Conservation (phyloP, 2,329 filamentous ascomycete genomes). For the Fusarium euwallaceae region DNA sequence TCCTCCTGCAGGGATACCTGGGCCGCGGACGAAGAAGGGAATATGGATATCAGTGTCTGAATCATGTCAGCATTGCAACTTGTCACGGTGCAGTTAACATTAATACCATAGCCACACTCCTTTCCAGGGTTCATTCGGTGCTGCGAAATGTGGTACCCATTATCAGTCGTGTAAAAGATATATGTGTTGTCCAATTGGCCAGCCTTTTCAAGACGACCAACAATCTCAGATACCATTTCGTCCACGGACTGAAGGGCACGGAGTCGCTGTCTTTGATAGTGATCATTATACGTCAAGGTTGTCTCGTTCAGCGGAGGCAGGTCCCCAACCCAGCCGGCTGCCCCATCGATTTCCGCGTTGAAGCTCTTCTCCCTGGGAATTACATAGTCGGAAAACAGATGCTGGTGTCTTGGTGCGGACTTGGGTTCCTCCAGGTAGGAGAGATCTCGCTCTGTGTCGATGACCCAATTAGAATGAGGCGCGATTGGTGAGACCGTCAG, state of each 20-base stretch:
- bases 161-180: slow-evolving; percentile 65
- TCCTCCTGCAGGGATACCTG: slow-evolving; percentile 56
- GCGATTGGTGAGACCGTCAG: slow-evolving; percentile 15
- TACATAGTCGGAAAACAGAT: not conserved
- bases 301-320: slow-evolving; percentile 51
- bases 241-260: slow-evolving; percentile 61
- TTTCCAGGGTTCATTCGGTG: slow-evolving; percentile 67
- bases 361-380: slow-evolving; percentile 69
- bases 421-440: slow-evolving; percentile 15
- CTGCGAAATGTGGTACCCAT: slow-evolving; percentile 67
- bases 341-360: slow-evolving; percentile 65
- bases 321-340: slow-evolving; percentile 59
- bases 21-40: slow-evolving; percentile 65
- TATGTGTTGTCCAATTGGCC: slow-evolving; percentile 59
- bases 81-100: not conserved
- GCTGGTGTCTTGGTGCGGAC: not conserved
- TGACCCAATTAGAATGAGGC: slow-evolving; percentile 19
- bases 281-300: slow-evolving; percentile 53
- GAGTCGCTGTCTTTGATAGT: slow-evolving; percentile 57
- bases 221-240: slow-evolving; percentile 57
- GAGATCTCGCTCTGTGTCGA: not conserved
- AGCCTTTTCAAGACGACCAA: slow-evolving; percentile 50
- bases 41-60: slow-evolving; percentile 65
- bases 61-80: not conserved
- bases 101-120: slow-evolving; percentile 56